A percentile compares a stretch with the other conserved stretches of the same genome.
phyloP scores from a whole-genome alignment of 139 green algal species.

The Picochlorum sp. region DNA sequence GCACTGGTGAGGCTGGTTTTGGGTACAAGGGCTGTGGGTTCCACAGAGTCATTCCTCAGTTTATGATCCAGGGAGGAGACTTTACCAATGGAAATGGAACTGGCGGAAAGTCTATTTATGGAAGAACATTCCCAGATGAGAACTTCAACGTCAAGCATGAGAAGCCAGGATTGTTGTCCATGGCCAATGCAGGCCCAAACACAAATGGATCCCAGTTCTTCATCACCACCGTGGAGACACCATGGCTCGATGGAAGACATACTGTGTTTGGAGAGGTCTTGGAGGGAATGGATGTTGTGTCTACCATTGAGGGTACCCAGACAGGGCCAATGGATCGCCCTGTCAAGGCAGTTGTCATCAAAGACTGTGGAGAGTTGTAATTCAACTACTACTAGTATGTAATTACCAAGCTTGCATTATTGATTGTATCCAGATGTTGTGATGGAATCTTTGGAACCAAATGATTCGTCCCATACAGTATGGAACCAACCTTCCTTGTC shows the following conservation, averaged over 20 bases:
- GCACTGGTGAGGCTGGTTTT: constrained; percentile 60
- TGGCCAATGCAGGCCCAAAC: constrained; percentile 83
- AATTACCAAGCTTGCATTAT: constrained; percentile 19
- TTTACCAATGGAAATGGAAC: constrained; percentile 33
- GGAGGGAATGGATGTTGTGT: constrained; percentile 42
- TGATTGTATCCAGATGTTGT: constrained; percentile 79
- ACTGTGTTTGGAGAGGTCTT: constrained; percentile 35
- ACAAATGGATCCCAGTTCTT: constrained; percentile 84
- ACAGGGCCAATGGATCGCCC: constrained; percentile 33
- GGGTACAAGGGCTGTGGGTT: constrained; percentile 33
- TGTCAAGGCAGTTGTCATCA: constrained; percentile 30
- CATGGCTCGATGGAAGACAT: constrained; percentile 59
- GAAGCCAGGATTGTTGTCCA: constrained; percentile 69
- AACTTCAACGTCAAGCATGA: constrained; percentile 35
- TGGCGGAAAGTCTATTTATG: constrained; percentile 29
- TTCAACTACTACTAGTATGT: background rate
- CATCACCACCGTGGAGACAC: constrained; percentile 73
- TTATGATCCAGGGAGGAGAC: constrained; percentile 56
- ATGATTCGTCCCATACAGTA: constrained; percentile 79
- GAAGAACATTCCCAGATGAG: constrained; percentile 14
- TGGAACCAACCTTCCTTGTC: constrained; percentile 82
- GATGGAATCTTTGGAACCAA: constrained; percentile 80
- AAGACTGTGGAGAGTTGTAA: constrained; percentile 41
- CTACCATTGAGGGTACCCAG: constrained; percentile 31
- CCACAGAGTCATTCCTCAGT: constrained; percentile 48